A percentile compares a stretch with the other conserved stretches of the same genome.
Conservation (phyloP, 768 basidiomycete species). For the Coprinopsis marcescibilis region DNA sequence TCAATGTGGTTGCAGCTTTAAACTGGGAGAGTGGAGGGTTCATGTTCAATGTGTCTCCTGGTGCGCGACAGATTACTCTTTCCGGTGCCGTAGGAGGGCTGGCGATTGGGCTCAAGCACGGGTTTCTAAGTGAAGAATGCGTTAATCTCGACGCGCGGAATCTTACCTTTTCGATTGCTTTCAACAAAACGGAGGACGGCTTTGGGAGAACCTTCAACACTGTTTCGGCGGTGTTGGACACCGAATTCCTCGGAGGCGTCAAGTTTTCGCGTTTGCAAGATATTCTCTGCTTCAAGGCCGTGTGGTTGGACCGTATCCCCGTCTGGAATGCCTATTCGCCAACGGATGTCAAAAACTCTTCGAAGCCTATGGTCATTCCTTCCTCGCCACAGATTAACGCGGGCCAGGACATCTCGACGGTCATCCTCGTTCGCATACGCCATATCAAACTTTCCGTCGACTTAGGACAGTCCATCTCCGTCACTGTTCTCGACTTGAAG, state of each 20-base stretch:
- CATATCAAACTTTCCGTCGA: constrained; percentile 72
- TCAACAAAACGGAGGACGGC: constrained; percentile 44
- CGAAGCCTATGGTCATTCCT: constrained; percentile 16
- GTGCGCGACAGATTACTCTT: constrained; percentile 64
- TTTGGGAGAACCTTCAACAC: constrained; percentile 36
- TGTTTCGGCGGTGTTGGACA: constrained; percentile 76
- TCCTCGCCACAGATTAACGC: constrained; percentile 14
- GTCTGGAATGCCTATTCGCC: constrained; percentile 47
- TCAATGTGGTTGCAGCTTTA: constrained; percentile 84
- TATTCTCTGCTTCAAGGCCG: constrained; percentile 90
- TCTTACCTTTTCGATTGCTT: constrained; percentile 70
- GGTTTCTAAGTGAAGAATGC: constrained; percentile 79
- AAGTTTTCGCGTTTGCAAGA: constrained; percentile 87
- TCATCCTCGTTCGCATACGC: constrained; percentile 65
- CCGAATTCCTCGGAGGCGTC: constrained; percentile 73
- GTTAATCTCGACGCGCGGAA: constrained; percentile 77
- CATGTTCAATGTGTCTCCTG: constrained; percentile 70
- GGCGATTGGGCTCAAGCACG: constrained; percentile 76
- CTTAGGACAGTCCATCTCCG: constrained; percentile 81
- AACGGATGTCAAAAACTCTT: constrained; percentile 11
- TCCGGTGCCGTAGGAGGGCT: constrained; percentile 79
- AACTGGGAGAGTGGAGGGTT: constrained; percentile 97
- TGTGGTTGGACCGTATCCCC: constrained; percentile 88
- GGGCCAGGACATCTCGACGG: constrained; percentile 49
- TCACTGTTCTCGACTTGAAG: constrained; percentile 57